These are phyloP conservation scores for Malassezia yamatoensis DNA, from an alignment of 1,284 basidiomycete species.

Conservation along the genomic window DNA sequence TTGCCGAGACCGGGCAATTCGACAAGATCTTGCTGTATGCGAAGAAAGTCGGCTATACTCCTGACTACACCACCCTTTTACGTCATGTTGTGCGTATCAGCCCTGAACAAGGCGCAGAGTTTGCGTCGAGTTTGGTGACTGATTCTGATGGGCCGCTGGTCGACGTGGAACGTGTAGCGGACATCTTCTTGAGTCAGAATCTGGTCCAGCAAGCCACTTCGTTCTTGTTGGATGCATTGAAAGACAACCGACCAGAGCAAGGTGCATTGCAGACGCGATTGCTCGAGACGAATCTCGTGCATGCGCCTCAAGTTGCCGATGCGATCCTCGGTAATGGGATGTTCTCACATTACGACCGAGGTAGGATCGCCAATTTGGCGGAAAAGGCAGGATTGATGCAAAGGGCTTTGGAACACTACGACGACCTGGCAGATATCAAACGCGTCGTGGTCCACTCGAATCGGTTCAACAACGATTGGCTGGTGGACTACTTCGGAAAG, in stretches of 20 bases:
- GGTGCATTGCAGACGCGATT: constrained; percentile 90
- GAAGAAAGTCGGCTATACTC: constrained; percentile 90
- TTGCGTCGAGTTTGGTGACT: constrained; percentile 86
- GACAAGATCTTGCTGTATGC: constrained; percentile 97
- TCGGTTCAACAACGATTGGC: constrained; percentile 81
- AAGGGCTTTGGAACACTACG: constrained; percentile 92
- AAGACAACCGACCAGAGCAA: constrained; percentile 97
- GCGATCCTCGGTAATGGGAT: constrained; percentile 98
- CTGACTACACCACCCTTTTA: constrained; percentile 86
- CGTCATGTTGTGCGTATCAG: constrained; percentile 95
- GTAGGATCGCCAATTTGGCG: constrained; percentile 92
- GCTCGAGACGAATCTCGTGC: constrained; percentile 93
- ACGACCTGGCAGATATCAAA: constrained; percentile 92
- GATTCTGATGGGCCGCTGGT: constrained; percentile 86
- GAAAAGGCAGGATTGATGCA: constrained; percentile 96
- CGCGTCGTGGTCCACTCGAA: constrained; percentile 90
- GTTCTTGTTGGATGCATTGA: constrained; percentile 95
- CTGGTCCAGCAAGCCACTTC: constrained; percentile 99
- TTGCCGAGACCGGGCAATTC: constrained; percentile 95
- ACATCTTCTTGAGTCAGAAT: constrained; percentile 99
- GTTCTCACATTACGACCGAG: constrained; percentile 94
- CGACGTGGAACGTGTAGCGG: constrained; percentile 66
- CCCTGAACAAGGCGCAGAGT: constrained; percentile 96
- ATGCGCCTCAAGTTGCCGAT: constrained; percentile 97
- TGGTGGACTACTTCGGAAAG: constrained; percentile 92